phyloP scores from a whole-genome alignment of 768 basidiomycete genomes.

The Leccinum fibrillosum region DNA sequence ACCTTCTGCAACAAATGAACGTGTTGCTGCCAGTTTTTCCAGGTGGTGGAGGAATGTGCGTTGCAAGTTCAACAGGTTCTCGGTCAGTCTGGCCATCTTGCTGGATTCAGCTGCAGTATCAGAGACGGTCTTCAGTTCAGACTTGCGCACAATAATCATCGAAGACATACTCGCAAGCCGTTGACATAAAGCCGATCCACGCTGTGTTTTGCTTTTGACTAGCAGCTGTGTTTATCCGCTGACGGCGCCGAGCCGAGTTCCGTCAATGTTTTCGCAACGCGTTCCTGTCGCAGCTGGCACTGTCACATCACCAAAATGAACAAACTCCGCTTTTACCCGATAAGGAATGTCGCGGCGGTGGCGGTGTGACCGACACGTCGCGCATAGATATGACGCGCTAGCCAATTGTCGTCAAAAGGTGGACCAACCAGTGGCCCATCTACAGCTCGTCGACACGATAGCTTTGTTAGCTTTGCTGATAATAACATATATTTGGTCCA shows the following conservation, averaged over 20 bases:
- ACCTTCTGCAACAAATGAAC: conserved; percentile 69
- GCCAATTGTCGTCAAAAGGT: too few species aligned
- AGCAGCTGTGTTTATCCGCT: conserved; percentile 7
- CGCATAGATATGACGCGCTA: too few species aligned
- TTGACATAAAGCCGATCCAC: conserved; percentile 28
- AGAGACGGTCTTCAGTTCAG: too few species aligned
- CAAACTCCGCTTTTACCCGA: too few species aligned
- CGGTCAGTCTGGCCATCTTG: conserved; percentile 82
- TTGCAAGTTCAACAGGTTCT: conserved; percentile 87
- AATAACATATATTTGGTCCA: too few species aligned
- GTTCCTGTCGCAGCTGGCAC: conserved; percentile 26
- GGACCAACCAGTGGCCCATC: too few species aligned
- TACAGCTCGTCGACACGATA: too few species aligned
- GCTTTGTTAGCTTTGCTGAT: too few species aligned
- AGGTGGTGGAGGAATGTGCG: conserved; percentile 72
- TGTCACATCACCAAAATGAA: too few species aligned
- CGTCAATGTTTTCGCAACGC: conserved; percentile 13
- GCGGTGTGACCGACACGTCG: too few species aligned
- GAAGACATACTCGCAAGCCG: neutral
- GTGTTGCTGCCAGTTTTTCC: conserved; percentile 35
- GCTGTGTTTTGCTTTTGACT: neutral
- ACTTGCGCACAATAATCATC: conserved; percentile 1
- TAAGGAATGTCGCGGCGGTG: too few species aligned
- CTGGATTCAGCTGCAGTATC: conserved; percentile 22
- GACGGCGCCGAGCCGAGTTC: conserved; percentile 6